A percentile compares a stretch with the other conserved stretches of the same genome.
Conservation (phyloP, 2,329 filamentous ascomycete species). For the Tolypocladium tropicale region DNA sequence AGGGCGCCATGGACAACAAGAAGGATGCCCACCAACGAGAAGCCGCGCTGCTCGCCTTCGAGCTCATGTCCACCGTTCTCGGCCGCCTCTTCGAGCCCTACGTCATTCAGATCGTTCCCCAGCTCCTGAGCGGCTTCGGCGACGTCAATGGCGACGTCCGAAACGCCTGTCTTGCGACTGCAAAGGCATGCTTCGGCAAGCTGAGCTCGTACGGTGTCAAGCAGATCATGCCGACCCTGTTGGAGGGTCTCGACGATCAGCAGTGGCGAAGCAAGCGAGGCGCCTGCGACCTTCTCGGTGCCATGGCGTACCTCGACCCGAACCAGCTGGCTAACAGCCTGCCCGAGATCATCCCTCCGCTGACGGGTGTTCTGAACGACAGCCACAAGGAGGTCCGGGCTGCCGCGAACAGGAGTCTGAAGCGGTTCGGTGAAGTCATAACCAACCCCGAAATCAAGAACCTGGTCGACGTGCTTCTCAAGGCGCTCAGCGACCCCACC, state of each 20-base stretch:
- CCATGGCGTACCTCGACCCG: conserved; percentile 97
- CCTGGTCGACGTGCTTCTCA: conserved; percentile 82
- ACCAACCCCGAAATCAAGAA: conserved; percentile 95
- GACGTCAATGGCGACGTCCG: conserved; percentile 82
- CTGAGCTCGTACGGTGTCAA: conserved; percentile 95
- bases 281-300: conserved; percentile 89
- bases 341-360: conserved; percentile 91
- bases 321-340: conserved; percentile 86
- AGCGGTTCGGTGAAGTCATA: conserved; percentile 97
- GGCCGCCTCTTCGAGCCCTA: conserved; percentile 92
- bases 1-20: conserved; percentile 83
- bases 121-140: conserved; percentile 80
- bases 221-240: conserved; percentile 79
- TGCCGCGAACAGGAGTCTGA: conserved; percentile 89
- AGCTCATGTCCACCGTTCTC: conserved; percentile 77
- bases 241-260: conserved; percentile 85
- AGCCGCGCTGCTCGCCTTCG: conserved; percentile 80
- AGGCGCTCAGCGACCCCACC: conserved; percentile 92
- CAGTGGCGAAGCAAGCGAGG: conserved; percentile 99
- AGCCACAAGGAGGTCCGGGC: conserved; percentile 94
- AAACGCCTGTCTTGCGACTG: conserved; percentile 83
- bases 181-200: conserved; percentile 88
- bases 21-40: conserved; percentile 85
- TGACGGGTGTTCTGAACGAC: conserved; percentile 90
- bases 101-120: conserved; percentile 88